phyloP scores from a whole-genome alignment of 1,284 basidiomycete species.

The Sporisorium exsertum region DNA sequence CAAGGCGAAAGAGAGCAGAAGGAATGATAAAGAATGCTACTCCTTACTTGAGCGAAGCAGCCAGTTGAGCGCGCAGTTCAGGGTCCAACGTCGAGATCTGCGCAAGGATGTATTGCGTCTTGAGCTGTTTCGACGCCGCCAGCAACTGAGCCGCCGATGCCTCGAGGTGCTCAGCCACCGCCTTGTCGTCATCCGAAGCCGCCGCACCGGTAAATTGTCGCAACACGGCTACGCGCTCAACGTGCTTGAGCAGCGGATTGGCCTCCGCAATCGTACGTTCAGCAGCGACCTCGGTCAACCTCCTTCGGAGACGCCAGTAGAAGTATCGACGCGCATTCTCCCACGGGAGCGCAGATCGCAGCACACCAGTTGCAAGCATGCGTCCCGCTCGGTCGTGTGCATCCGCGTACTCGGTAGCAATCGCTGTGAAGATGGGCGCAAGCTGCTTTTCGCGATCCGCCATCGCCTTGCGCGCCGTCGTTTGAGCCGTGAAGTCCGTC shows the following conservation, averaged over 20 bases:
- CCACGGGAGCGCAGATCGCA: conserved; percentile 79
- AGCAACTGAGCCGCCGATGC: conserved; percentile 52
- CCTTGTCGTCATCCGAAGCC: conserved; percentile 57
- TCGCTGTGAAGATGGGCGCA: conserved; percentile 89
- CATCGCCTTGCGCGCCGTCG: conserved; percentile 74
- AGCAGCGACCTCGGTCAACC: conserved; percentile 69
- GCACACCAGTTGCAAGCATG: conserved; percentile 92
- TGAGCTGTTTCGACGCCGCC: conserved; percentile 54
- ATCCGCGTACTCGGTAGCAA: conserved; percentile 94
- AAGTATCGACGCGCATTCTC: conserved; percentile 86
- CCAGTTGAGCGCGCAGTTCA: conserved; percentile 49
- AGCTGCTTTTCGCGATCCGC: conserved; percentile 84
- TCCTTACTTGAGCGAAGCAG: conserved; percentile 39
- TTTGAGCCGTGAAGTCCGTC: conserved; percentile 76
- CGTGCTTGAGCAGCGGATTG: conserved; percentile 64
- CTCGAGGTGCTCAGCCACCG: conserved; percentile 62
- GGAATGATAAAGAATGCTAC: neutral
- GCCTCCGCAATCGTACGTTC: conserved; percentile 59
- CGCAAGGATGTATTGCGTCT: conserved; percentile 57
- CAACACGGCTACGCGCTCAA: conserved; percentile 57
- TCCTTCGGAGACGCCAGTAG: conserved; percentile 89
- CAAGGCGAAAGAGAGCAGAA: neutral
- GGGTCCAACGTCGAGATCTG: conserved; percentile 62
- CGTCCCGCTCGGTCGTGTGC: conserved; percentile 94
- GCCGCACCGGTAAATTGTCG: conserved; percentile 54